Percentiles rank a stretch among this genome's conserved stretches.
Conservation (phyloP, 441 rosid genomes). For the Gossypium davidsonii region DNA sequence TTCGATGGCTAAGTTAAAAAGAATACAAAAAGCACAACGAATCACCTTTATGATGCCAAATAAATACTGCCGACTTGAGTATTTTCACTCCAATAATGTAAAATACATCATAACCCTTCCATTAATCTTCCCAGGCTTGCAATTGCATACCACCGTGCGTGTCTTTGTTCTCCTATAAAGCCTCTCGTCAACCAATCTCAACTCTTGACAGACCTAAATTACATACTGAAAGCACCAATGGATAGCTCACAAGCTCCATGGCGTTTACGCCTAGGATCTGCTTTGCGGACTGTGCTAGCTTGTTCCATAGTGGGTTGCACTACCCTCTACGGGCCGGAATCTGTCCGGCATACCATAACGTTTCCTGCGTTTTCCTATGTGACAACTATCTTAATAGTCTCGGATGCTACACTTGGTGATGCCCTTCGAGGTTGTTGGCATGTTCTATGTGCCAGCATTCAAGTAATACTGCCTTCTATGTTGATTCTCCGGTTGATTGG, state of each 20-base stretch:
- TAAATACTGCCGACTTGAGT: background rate
- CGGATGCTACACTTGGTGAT: slow-evolving; percentile 68
- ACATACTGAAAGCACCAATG: slow-evolving; percentile 1
- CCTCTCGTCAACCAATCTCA: background rate
- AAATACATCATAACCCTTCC: background rate
- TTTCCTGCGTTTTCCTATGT: slow-evolving; percentile 65
- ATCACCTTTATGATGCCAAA: background rate
- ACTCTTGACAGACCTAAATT: background rate
- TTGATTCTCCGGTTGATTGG: slow-evolving; percentile 37
- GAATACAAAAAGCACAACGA: background rate
- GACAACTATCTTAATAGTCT: slow-evolving; percentile 54
- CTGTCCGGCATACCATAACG: slow-evolving; percentile 21
- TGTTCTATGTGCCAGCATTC: slow-evolving; percentile 44
- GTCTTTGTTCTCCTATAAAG: background rate
- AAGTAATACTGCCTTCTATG: slow-evolving; percentile 34
- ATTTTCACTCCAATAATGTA: background rate
- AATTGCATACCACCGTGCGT: background rate
- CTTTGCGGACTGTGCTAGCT: slow-evolving; percentile 52
- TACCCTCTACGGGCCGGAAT: slow-evolving; percentile 53
- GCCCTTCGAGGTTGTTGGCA: slow-evolving; percentile 46
- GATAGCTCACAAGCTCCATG: slow-evolving; percentile 9
- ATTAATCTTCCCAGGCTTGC: background rate
- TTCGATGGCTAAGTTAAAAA: background rate
- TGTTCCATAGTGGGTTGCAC: slow-evolving; percentile 56
- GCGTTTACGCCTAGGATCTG: slow-evolving; percentile 27